These are phyloP conservation scores for Macroventuria anomochaeta DNA, from an alignment of 2,329 filamentous ascomycete species.

Conservation along the genomic window DNA sequence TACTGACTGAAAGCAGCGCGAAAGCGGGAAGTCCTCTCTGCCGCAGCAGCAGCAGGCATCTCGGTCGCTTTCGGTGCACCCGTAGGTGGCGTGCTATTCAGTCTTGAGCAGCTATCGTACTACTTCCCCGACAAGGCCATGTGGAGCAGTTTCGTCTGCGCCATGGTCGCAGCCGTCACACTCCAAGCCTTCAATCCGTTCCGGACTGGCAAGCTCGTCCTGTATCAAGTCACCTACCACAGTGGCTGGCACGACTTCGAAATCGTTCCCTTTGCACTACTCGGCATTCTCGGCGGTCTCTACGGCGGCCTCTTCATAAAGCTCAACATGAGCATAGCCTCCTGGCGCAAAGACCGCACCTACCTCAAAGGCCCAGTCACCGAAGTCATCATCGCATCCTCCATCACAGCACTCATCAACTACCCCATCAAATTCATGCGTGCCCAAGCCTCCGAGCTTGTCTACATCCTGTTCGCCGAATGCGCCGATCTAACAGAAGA, in stretches of 20 bases:
- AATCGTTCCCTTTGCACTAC: conserved; percentile 81
- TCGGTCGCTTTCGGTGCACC: conserved; percentile 94
- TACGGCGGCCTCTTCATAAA: conserved; percentile 96
- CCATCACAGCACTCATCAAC: conserved; percentile 87
- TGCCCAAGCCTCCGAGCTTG: conserved; percentile 87
- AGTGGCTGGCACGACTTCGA: conserved; percentile 95
- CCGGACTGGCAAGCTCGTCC: conserved; percentile 89
- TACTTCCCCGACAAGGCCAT: conserved; percentile 99
- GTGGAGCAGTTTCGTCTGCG: conserved; percentile 99
- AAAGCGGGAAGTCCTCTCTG: conserved; percentile 91
- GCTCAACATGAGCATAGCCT: conserved; percentile 84
- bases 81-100: conserved; percentile 93
- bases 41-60: conserved; percentile 88
- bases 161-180: conserved; percentile 96
- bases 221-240: conserved; percentile 95
- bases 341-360: conserved; percentile 75
- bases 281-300: conserved; percentile 89
- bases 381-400: conserved; percentile 80
- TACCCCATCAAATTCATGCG: conserved; percentile 98
- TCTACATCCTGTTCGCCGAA: conserved; percentile 90
- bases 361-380: conserved; percentile 73
- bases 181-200: conserved; percentile 94
- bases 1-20: conserved; percentile 64
- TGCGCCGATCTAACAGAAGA: conserved; percentile 84
- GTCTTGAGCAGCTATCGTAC: conserved; percentile 93